Base-by-base conservation (phyloP, 2,329 filamentous ascomycete genomes). In the Orbilia oligospora region DNA sequence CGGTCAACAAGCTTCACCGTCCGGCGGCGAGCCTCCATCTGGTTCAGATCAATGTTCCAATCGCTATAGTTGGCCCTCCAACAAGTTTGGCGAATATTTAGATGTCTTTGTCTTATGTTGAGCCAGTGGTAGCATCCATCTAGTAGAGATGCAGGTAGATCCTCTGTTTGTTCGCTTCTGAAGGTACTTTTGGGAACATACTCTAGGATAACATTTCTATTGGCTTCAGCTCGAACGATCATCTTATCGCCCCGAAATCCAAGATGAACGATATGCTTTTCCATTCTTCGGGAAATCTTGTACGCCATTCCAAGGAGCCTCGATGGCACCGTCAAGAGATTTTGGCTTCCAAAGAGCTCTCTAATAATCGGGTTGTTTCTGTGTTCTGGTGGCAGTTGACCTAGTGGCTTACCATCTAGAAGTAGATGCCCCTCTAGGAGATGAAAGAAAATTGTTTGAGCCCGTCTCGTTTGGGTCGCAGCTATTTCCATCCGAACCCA, bases 111-210 rank as follows among this genome's bases (percentile, higher is more conserved):
- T 1, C 75, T 56, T 0, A 90, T 12, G 49, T 91, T 84, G 3
- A 91, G 83, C 89, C 90, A 92, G 77, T 92, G 90, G 0, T 88
- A 84, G 61, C 88, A 91, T 5, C 86, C 83, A 0, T 87, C 82
- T 0, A 90, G 78, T 0, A 92, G 83, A 0, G 85, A 81, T 0
- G 80, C 80, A 0, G 90, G 90, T 0, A 91, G 83, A 80, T 90
- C 89, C 46, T 76, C 72, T 14, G 33, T 30, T 0, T 58, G 16
- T 0, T 80, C 71, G 0, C 56, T 36, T 36, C 67, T 78, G 30
- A 87, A 86, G 0, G 83, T 24, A 0, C 81, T 24, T 0, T 82
- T 79, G 0, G 84, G 84, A 2, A 87, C 80, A 5, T 84, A 81
- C 56, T 86, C 84, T 0, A 85, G 81, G 0, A 85, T 20, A 0